Evolutionary conservation across 805 yeast genomes (phyloP), one percentile per base, ranked within the genome.

Genomic region (Candida vaughaniae): DNA sequence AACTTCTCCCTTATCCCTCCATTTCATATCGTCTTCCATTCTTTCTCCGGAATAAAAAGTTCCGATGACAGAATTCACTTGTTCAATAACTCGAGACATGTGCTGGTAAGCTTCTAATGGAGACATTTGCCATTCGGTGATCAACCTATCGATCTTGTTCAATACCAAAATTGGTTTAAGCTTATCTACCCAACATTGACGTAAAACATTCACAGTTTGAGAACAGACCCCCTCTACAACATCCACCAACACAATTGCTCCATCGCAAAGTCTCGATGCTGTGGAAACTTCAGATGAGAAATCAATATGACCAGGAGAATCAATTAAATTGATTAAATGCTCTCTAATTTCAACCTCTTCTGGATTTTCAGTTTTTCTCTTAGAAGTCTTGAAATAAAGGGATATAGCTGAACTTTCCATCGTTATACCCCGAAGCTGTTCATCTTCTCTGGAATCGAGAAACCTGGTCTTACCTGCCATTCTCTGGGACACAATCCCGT

Each of bases 291-390:
- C 99, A 9, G 95, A 84, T 1, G 95, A 84, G 58, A 93, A 93
- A 62, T 93, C 99, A 42, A 93, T 88, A 53, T 93, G 99, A n/a
- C 99, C 99, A 0, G 99, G 99, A 0, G 98, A 91, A 61, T 93
- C 99, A 40, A 93, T 91, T 51, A 93, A 73, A 55, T 93, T 93
- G 54, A 93, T 83, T 38, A 93, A 65, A 60, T 86, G 85, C 53
- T 93, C 96, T 28, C 77, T 78, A 26, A 82, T 75, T 5, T 64
- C 71, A 27, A 58, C 60, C 30, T 60, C 65, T 18, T 59, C 62
- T 19, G 33, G 38, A 1, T 32, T 44, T 0, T 55, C 61, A 42
- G 67, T 72, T 35, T 62, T 57, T 14, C 53, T 44, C 40, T 69
- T 58, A 43, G 82, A 63, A 3, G 88, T 80, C 53, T 83, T 79